These are phyloP conservation scores for Niveomyces coronatus DNA, from an alignment of 2,329 filamentous ascomycete species.

Conservation along the genomic window DNA sequence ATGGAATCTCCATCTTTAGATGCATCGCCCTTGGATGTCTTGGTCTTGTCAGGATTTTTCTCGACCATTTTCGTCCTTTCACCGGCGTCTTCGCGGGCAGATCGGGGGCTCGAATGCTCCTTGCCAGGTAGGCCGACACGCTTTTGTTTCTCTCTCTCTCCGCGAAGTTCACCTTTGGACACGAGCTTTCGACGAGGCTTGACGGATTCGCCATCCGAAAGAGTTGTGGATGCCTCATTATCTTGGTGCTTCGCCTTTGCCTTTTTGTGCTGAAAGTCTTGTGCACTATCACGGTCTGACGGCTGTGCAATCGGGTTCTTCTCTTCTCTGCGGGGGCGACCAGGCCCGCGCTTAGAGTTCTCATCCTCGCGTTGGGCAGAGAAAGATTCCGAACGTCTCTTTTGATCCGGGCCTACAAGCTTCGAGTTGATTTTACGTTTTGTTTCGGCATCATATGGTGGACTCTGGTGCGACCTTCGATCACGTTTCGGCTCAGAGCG, in stretches of 20 bases:
- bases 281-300: slow-evolving; percentile 45
- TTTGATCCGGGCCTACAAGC: slow-evolving; percentile 38
- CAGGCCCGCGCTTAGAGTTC: slow-evolving; percentile 39
- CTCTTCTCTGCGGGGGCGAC: slow-evolving; percentile 40
- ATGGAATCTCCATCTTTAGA: slow-evolving; percentile 46
- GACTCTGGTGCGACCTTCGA: slow-evolving; percentile 40
- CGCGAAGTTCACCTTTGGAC: slow-evolving; percentile 51
- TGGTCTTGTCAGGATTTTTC: slow-evolving; percentile 49
- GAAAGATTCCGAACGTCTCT: slow-evolving; percentile 34
- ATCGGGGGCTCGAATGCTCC: slow-evolving; percentile 43
- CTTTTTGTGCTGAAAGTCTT: slow-evolving; percentile 35
- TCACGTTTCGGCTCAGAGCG: slow-evolving; percentile 38
- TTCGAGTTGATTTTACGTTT: slow-evolving; percentile 33
- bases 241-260: slow-evolving; percentile 43
- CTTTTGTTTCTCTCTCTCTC: slow-evolving; percentile 47
- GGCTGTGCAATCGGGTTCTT: slow-evolving; percentile 32
- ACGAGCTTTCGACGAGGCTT: slow-evolving; percentile 55
- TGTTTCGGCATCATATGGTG: slow-evolving; percentile 32
- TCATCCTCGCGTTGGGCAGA: slow-evolving; percentile 36
- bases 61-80: slow-evolving; percentile 42
- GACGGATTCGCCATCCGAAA: slow-evolving; percentile 45
- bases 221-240: slow-evolving; percentile 39
- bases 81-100: slow-evolving; percentile 36
- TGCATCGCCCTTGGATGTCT: slow-evolving; percentile 51
- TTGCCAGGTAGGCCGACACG: slow-evolving; percentile 42